A percentile compares a stretch with the other conserved stretches of the same genome.
Evolutionary conservation across 768 basidiomycete species (phyloP).

Genomic region (Dictyophora rubrovolvata): DNA sequence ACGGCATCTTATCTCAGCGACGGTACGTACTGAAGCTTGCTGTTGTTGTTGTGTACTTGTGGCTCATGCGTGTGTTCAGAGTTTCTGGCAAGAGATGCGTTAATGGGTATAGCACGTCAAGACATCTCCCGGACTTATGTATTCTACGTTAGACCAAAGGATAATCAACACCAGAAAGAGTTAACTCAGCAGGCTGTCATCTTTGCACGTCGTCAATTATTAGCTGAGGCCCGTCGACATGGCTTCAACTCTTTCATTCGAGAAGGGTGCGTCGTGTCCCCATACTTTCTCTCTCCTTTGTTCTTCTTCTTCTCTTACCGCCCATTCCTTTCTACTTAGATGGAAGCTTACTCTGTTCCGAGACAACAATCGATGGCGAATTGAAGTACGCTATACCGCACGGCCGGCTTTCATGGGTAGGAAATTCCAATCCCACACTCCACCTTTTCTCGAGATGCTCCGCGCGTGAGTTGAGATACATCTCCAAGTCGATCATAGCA

Average conservation of each 20-base stretch:
- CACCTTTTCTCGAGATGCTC: conserved; percentile 63
- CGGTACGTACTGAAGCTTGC: conserved; percentile 25
- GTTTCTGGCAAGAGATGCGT: conserved; percentile 23
- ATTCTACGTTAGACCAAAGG: conserved; percentile 45
- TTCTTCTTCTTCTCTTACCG: background rate
- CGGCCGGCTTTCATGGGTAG: conserved; percentile 51
- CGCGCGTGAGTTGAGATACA: conserved; percentile 22
- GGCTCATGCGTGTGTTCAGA: background rate
- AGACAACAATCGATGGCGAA: conserved; percentile 48
- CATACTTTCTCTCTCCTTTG: background rate
- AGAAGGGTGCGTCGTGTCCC: conserved; percentile 45
- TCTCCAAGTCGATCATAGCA: no score
- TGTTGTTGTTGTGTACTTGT: background rate
- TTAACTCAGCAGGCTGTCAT: conserved; percentile 29
- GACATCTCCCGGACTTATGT: conserved; percentile 51
- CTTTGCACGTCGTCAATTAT: conserved; percentile 55
- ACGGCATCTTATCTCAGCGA: conserved; percentile 45
- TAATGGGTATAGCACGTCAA: conserved; percentile 48
- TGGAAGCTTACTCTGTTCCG: conserved; percentile 62
- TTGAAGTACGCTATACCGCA: conserved; percentile 61
- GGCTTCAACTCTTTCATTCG: conserved; percentile 54
- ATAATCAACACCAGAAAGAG: conserved; percentile 24
- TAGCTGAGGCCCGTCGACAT: conserved; percentile 42
- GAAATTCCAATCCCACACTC: conserved; percentile 33
- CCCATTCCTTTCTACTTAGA: conserved; percentile 23